phyloP scores from a whole-genome alignment of 345 rosid genomes.

The Adansonia digitata region DNA sequence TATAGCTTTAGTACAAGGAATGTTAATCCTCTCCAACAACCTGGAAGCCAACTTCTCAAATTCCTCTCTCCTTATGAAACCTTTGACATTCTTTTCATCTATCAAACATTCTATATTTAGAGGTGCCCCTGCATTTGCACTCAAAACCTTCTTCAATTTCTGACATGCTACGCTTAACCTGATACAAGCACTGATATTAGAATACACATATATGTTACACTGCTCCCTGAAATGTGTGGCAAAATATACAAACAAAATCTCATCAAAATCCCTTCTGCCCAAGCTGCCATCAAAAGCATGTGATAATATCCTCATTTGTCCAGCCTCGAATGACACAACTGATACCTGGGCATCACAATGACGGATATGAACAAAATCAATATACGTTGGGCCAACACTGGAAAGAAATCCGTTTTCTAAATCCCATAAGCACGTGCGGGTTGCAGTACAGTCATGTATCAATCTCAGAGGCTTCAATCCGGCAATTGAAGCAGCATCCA shows the following conservation, averaged over 20 bases:
- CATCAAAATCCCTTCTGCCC: slow-evolving; percentile 64
- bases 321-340: slow-evolving; percentile 43
- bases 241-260: slow-evolving; percentile 42
- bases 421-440: slow-evolving; percentile 63
- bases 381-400: slow-evolving; percentile 31
- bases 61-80: slow-evolving; percentile 59
- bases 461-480: slow-evolving; percentile 51
- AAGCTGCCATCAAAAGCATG: slow-evolving; percentile 51
- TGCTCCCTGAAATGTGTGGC: slow-evolving; percentile 46
- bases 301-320: slow-evolving; percentile 43
- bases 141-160: slow-evolving; percentile 63
- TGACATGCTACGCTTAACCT: slow-evolving; percentile 57
- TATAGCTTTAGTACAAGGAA: slow-evolving; percentile 55
- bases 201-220: slow-evolving; percentile 50
- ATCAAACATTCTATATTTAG: slow-evolving; percentile 61
- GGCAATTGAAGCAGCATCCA: slow-evolving; percentile 59
- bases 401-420: slow-evolving; percentile 51
- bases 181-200: slow-evolving; percentile 45
- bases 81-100: slow-evolving; percentile 63
- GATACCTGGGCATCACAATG: slow-evolving; percentile 57
- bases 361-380: slow-evolving; percentile 54
- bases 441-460: slow-evolving; percentile 62
- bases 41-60: slow-evolving; percentile 46
- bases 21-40: slow-evolving; percentile 42
- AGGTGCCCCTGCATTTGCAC: slow-evolving; percentile 63